These are phyloP conservation scores for Allomyces macrogynus DNA, from an alignment of 192 early-diverging fungal genomes.

Conservation along the genomic window DNA sequence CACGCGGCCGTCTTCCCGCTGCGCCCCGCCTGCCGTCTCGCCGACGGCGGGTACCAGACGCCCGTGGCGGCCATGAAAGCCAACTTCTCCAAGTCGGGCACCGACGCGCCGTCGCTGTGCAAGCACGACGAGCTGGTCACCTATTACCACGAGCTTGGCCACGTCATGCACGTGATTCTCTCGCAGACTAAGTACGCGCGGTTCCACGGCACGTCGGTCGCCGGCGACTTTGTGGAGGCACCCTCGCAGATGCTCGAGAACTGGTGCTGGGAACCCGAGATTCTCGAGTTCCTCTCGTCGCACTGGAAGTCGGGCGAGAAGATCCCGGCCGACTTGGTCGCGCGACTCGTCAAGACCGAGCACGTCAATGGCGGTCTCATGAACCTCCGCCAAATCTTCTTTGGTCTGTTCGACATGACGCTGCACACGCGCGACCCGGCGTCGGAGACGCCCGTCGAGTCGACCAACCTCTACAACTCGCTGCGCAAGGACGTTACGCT, in stretches of 20 bases:
- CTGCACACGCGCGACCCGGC: conserved; percentile 39
- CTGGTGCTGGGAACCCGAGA: conserved; percentile 46
- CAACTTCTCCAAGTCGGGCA: conserved; percentile 45
- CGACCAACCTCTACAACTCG: conserved; percentile 13
- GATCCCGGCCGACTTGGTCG: conserved; percentile 50
- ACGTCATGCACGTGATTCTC: conserved; percentile 42
- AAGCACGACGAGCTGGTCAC: conserved; percentile 65
- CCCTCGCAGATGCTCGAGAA: conserved; percentile 87
- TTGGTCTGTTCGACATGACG: conserved; percentile 53
- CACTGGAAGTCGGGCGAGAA: conserved; percentile 50
- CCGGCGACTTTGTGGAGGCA: conserved; percentile 74
- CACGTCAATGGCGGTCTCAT: conserved; percentile 54
- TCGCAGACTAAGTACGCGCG: conserved; percentile 47
- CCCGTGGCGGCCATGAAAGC: conserved; percentile 54
- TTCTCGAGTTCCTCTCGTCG: conserved; percentile 30
- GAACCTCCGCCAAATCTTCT: conserved; percentile 57
- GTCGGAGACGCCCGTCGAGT: conserved; percentile 15
- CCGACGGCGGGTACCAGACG: conserved; percentile 28
- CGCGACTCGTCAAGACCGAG: conserved; percentile 43
- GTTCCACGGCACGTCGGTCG: conserved; percentile 56
- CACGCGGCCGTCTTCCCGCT: conserved; percentile 70
- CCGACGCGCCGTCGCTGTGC: conserved; percentile 45
- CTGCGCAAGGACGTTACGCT: conserved; percentile 18
- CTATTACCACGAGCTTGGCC: conserved; percentile 70
- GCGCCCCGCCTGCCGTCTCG: conserved; percentile 35